A percentile compares a stretch with the other conserved stretches of the same genome.
These are phyloP conservation scores for Eucalyptus pumila DNA, from an alignment of 345 rosid genomes.

Conservation along the genomic window DNA sequence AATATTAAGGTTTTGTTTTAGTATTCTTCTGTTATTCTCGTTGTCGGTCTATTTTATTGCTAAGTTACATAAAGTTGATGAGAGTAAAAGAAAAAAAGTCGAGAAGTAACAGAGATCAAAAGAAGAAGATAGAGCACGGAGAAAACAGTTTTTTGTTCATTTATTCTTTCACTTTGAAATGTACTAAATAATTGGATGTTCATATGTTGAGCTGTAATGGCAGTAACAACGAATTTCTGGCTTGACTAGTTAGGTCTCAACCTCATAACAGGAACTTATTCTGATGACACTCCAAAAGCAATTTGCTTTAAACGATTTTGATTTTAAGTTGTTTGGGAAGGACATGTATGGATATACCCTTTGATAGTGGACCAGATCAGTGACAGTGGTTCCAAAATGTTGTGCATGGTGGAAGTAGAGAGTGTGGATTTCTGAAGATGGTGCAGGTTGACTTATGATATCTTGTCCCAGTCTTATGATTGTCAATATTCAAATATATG, in stretches of 20 bases:
- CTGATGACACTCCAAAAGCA: neutral
- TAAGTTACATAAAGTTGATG: neutral
- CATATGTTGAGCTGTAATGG: neutral
- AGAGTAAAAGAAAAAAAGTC: neutral
- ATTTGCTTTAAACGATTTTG: neutral
- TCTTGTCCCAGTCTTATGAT: neutral
- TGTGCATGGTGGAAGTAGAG: neutral
- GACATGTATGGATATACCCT: neutral
- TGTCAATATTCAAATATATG: neutral
- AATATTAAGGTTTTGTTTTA: neutral
- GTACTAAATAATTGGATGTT: neutral
- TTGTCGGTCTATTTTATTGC: neutral
- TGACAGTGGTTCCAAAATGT: neutral
- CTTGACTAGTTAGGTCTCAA: neutral
- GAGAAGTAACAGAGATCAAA: neutral
- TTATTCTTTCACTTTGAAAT: neutral
- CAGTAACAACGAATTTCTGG: accelerated
- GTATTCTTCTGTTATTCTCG: neutral
- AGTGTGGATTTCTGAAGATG: neutral
- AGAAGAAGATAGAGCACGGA: neutral
- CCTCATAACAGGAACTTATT: neutral
- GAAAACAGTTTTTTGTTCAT: neutral
- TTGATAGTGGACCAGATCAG: neutral
- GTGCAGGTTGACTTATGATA: neutral
- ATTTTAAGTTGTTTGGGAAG: neutral